Conservation (phyloP, 805 yeast genomes). For the Candida orba region DNA sequence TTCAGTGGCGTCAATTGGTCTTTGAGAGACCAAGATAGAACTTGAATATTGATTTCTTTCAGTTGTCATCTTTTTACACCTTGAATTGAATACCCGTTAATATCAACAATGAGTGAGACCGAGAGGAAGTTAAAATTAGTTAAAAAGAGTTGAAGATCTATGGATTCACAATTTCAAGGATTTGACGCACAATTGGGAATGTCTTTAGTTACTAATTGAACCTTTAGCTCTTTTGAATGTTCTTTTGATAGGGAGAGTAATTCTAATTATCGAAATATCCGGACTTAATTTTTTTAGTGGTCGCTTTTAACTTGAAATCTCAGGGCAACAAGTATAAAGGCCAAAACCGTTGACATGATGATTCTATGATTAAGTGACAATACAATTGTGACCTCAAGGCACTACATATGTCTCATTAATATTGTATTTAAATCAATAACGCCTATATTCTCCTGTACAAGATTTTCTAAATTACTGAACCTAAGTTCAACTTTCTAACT, state of each 20-base stretch:
- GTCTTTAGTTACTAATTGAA: background rate
- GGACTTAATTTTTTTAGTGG: constrained; percentile 1
- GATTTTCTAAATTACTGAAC: background rate
- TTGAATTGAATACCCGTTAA: background rate
- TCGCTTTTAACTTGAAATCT: background rate
- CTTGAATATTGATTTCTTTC: constrained; percentile 32
- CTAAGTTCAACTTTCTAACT: constrained; percentile 17
- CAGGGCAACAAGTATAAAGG: constrained; percentile 1
- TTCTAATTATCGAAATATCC: constrained; percentile 2
- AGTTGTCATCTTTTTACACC: constrained; percentile 6
- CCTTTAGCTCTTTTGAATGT: background rate
- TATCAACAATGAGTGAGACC: too few species aligned
- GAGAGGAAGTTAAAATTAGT: background rate
- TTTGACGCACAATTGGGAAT: too few species aligned
- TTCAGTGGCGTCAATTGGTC: constrained; percentile 55
- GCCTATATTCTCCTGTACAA: too few species aligned
- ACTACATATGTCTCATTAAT: background rate
- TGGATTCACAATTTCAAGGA: too few species aligned
- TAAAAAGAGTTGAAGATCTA: background rate
- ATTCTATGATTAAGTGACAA: too few species aligned
- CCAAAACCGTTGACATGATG: too few species aligned
- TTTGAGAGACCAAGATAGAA: constrained; percentile 35
- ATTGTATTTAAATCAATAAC: background rate
- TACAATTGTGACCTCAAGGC: too few species aligned
- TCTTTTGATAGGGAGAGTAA: background rate